Evolutionary conservation across 768 basidiomycete genomes (phyloP).

Genomic region (Bullera alba): DNA sequence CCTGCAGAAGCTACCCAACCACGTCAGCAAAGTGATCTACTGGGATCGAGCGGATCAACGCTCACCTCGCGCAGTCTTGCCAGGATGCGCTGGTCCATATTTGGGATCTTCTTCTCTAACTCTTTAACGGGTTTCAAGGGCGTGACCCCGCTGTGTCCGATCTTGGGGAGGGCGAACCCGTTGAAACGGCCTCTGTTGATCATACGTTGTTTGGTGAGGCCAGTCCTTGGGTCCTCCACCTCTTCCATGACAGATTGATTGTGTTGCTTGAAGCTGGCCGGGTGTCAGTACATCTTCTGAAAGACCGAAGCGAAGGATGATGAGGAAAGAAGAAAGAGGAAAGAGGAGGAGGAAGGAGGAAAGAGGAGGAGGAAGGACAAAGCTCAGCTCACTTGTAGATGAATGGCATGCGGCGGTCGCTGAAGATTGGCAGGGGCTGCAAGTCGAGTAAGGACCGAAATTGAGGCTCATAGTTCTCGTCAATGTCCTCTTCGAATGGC

Average conservation of each 20-base stretch:
- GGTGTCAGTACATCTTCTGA: slow-evolving; percentile 1
- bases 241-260: slow-evolving; percentile 15
- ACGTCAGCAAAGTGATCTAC: not conserved
- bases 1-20: slow-evolving; percentile 56
- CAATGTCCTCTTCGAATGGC: slow-evolving; percentile 7
- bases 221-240: slow-evolving; percentile 19
- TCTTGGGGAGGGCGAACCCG: slow-evolving; percentile 8
- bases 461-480: slow-evolving; percentile 28
- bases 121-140: slow-evolving; percentile 44
- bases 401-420: slow-evolving; percentile 56
- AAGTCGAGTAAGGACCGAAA: slow-evolving; percentile 55
- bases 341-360: too few relatives aligned
- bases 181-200: slow-evolving; percentile 20
- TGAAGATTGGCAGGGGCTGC: slow-evolving; percentile 85
- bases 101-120: not conserved
- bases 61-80: slow-evolving; percentile 26
- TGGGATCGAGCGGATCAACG: not conserved
- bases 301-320: not conserved
- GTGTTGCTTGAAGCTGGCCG: slow-evolving; percentile 20
- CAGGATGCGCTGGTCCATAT: slow-evolving; percentile 52
- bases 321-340: too few relatives aligned
- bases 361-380: too few relatives aligned
- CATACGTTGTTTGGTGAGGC: slow-evolving; percentile 14
- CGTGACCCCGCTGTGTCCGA: slow-evolving; percentile 18
- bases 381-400: slow-evolving; percentile 12